Base-by-base conservation (phyloP, 2,329 filamentous ascomycete genomes). In the Phoma sp. region DNA sequence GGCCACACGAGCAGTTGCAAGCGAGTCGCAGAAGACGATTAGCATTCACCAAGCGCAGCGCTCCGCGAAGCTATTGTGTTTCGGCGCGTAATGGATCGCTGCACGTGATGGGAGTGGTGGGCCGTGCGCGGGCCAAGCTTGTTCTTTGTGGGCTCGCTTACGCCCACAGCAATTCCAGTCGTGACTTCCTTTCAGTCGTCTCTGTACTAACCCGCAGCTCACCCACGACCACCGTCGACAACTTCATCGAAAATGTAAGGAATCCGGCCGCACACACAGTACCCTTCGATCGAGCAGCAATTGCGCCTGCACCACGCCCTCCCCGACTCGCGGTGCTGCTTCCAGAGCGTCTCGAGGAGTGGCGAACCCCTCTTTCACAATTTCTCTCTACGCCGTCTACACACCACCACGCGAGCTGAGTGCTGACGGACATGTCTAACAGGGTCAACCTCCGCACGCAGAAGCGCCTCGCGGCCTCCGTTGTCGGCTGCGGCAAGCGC, bases 361-460 rank as follows among this genome's bases (percentile, higher is more conserved):
- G 69, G 65, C 66, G 64, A 67, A 66, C 71, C 71, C 72, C 70
- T 72, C 70, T 66, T 69, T 64, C 61, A 61, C 56, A 63, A 47
- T 51, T 47, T 47, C 58, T 54, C 52, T 48, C 48, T 45, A 61
- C 60, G 44, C 60, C 62, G 53, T 53, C 48, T 53, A 64, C 57
- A 58, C 55, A 36, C 51, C 53, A 55, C 53, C 53, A 47, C 59
- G 52, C 59, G 57, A 62, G 50, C 56, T 55, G 44, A 62, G 58
- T 61, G 58, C 72, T 75, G 65, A 75, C 68, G 54, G 48, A 58
- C 42, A 48, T 71, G 57, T 60, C 59, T 62, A 38, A 56, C 80
- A 99, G 95, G 95, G 93, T 96, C 90, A 98, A 98, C 82, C 90
- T 99, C 83, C 89, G 89, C 83, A 98, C 95, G 82, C 96, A 99